Conservation (phyloP, 164 flowering plant genomes). For the Berberis vulgaris region DNA sequence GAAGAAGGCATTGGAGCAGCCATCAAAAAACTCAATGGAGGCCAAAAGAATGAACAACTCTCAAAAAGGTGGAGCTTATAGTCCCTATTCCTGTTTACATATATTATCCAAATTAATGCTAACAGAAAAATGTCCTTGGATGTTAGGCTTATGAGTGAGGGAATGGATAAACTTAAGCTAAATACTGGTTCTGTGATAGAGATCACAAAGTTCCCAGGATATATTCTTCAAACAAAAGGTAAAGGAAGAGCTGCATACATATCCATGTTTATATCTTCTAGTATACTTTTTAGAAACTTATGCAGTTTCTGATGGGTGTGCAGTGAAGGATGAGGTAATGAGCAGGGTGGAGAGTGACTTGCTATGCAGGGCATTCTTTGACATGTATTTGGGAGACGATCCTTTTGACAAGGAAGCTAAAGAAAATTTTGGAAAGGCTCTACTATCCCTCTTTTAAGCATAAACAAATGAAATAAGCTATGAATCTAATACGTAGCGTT, state of each 20-base stretch:
- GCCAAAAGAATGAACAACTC: slow-evolving; percentile 45
- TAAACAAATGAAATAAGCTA: too few relatives aligned
- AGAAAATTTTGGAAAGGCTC: slow-evolving; percentile 42
- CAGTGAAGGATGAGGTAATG: slow-evolving; percentile 45
- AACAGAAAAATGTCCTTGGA: neutral
- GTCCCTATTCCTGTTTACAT: too few relatives aligned
- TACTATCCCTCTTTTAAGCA: slow-evolving; percentile 38
- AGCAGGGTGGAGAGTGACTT: slow-evolving; percentile 57
- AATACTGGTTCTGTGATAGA: slow-evolving; percentile 42
- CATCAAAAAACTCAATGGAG: slow-evolving; percentile 48
- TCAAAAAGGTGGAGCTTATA: slow-evolving; percentile 27
- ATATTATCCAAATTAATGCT: neutral
- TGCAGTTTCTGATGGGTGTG: slow-evolving; percentile 5
- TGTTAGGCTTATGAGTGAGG: slow-evolving; percentile 51
- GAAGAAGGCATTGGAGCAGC: slow-evolving; percentile 50
- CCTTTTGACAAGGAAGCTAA: slow-evolving; percentile 50
- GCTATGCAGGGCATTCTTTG: slow-evolving; percentile 47
- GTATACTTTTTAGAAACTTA: neutral
- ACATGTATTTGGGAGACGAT: slow-evolving; percentile 55
- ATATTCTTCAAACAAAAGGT: slow-evolving; percentile 33
- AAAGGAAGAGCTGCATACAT: neutral
- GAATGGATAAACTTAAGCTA: slow-evolving; percentile 47
- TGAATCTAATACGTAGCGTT: too few relatives aligned
- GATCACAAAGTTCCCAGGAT: slow-evolving; percentile 4
- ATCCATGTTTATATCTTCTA: neutral